phyloP scores from a whole-genome alignment of 192 early-diverging fungal species.

The Cetraspora pellucida region DNA sequence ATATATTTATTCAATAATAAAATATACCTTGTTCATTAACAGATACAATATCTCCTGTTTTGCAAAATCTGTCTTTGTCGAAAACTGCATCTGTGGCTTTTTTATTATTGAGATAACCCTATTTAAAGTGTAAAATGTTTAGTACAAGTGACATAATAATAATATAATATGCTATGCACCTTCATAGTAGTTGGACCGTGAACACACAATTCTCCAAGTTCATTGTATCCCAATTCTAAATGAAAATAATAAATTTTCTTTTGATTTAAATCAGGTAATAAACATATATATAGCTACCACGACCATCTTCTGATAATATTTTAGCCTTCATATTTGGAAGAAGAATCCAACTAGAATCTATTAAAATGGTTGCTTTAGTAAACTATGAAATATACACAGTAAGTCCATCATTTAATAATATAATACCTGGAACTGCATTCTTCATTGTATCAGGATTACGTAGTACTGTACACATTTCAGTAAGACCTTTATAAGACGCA shows the following conservation, averaged over 20 bases:
- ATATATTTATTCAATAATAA: background rate
- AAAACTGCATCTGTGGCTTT: constrained; percentile 78
- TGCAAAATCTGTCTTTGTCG: constrained; percentile 80
- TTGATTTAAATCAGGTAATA: too few species aligned
- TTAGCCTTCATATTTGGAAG: constrained; percentile 73
- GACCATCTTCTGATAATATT: constrained; percentile 72
- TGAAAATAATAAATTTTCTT: too few species aligned
- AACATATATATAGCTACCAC: background rate
- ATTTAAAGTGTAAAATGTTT: too few species aligned
- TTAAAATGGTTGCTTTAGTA: too few species aligned
- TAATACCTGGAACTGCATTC: constrained; percentile 39
- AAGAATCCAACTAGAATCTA: constrained; percentile 65
- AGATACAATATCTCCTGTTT: constrained; percentile 80
- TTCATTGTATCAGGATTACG: constrained; percentile 41
- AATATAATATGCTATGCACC: too few species aligned
- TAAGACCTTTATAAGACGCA: constrained; percentile 36
- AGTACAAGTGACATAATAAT: too few species aligned
- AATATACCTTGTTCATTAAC: constrained; percentile 61
- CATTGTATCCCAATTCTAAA: constrained; percentile 23
- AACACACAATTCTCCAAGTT: constrained; percentile 84
- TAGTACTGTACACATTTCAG: constrained; percentile 67
- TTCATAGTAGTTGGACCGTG: constrained; percentile 72
- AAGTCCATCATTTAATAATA: too few species aligned
- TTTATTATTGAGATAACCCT: constrained; percentile 83
- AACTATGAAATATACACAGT: too few species aligned